Conservation (phyloP, 2,329 filamentous ascomycete genomes). For the Samsoniella hepiali region DNA sequence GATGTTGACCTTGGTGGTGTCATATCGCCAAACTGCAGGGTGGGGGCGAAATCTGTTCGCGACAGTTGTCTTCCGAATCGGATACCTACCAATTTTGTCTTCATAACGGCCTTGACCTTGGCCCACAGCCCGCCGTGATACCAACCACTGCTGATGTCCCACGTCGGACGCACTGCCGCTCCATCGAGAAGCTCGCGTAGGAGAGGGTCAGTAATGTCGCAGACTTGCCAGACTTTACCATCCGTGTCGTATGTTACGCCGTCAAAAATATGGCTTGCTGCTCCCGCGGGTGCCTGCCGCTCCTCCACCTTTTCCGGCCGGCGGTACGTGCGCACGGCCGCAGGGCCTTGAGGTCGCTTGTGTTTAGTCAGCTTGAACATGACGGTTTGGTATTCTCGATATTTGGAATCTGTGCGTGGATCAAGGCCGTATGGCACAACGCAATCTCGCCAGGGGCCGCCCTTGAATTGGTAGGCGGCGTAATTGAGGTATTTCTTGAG, state of each 20-base stretch:
- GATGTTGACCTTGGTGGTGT: conserved; percentile 32
- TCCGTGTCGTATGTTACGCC: conserved; percentile 71
- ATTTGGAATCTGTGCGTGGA: conserved; percentile 71
- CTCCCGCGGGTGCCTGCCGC: conserved; percentile 28
- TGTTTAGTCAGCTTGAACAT: conserved; percentile 71
- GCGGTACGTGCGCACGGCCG: conserved; percentile 25
- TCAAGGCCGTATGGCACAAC: conserved; percentile 84
- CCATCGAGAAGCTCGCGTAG: conserved; percentile 64
- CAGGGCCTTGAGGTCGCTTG: conserved; percentile 41
- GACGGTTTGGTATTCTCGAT: conserved; percentile 82
- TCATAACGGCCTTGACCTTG: conserved; percentile 84
- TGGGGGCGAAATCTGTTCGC: conserved; percentile 34
- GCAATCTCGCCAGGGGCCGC: conserved; percentile 86
- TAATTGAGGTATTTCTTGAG: conserved; percentile 78
- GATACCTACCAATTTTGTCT: conserved; percentile 73
- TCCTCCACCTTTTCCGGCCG: conserved; percentile 36
- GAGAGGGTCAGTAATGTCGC: conserved; percentile 82
- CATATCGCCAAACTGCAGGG: conserved; percentile 33
- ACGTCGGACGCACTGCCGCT: conserved; percentile 55
- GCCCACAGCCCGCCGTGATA: conserved; percentile 77
- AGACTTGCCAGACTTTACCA: conserved; percentile 91
- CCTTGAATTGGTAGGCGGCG: conserved; percentile 87
- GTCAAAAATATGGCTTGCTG: conserved; percentile 73
- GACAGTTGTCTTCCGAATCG: conserved; percentile 52
- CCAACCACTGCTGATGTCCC: conserved; percentile 73